Conservation (phyloP, 1,284 basidiomycete species). For the Mycena citricolor region DNA sequence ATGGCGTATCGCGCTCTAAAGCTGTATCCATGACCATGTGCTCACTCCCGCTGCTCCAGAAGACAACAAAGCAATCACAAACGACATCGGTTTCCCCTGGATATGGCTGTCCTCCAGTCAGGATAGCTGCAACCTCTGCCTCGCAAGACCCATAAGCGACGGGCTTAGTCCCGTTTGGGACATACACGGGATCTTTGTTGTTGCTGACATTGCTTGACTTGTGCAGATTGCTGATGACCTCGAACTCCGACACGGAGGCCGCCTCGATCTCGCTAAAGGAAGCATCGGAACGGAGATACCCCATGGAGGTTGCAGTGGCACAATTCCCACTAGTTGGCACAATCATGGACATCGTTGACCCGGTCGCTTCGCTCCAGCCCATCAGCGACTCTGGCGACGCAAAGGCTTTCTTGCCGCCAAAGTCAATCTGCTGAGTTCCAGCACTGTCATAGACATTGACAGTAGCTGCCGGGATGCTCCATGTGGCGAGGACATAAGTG, state of each 20-base stretch:
- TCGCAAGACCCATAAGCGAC: too few relatives aligned
- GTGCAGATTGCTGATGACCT: too few relatives aligned
- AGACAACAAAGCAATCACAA: conserved; percentile 7
- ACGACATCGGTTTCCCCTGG: conserved; percentile 1
- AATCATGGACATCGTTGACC: background rate
- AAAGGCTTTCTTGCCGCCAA: conserved; percentile 1
- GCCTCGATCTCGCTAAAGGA: conserved; percentile 2
- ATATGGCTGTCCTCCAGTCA: conserved; percentile 4
- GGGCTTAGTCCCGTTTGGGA: too few relatives aligned
- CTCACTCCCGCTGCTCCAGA: conserved; percentile 3
- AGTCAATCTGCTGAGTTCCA: conserved; percentile 1
- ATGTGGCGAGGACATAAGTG: conserved; percentile 5
- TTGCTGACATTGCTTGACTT: too few relatives aligned
- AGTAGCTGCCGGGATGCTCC: conserved; percentile 5
- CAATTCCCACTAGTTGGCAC: too few relatives aligned
- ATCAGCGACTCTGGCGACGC: conserved; percentile 9
- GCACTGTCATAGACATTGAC: conserved; percentile 2
- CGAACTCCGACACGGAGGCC: conserved; percentile 1
- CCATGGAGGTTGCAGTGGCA: too few relatives aligned
- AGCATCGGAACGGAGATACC: too few relatives aligned
- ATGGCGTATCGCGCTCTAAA: background rate
- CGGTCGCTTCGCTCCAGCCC: conserved; percentile 7
- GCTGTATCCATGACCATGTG: conserved; percentile 3
- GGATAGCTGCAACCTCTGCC: background rate
- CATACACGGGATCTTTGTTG: too few relatives aligned